Base-by-base conservation (phyloP, 1,284 basidiomycete genomes). In the Rhodotorula mucilaginosa region DNA sequence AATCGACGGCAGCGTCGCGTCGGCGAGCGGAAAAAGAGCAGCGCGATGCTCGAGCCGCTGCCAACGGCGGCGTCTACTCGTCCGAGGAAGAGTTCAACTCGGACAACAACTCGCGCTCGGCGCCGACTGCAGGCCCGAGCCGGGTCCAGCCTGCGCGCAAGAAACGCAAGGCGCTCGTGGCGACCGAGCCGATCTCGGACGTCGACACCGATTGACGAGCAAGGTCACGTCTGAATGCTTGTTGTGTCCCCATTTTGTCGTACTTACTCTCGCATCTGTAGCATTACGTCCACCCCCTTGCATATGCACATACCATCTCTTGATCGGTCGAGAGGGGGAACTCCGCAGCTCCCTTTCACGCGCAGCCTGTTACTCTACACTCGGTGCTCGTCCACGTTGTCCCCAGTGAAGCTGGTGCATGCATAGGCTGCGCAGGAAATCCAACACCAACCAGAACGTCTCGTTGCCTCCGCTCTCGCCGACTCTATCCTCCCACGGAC, bases 51-150 rank as follows among this genome's bases (percentile, higher is more conserved):
- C 69, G 69, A 15, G 69, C 69, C 1, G 69, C 63, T 1, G 69
- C 34, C 26, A 63, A 60, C 21, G 72, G 61, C 26, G 72, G 69
- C 47, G 61, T 58, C 18, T 69, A 64, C n/a, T 74, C 69, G 61
- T 29, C 46, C 7, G 72, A 74, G 16, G 72, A 74, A 44, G 71
- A 72, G 34, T 29, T 68, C 5, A 26, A 47, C 29, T 62, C 67
- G 18, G 54, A 51, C n/a, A 58, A 29, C 16, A 48, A 63, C 29
- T 8, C n/a, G 23, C 31, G n/a, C 19, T 23, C 48, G 21, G 54
- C 54, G 54, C 16, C 16, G 1, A n/a, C n/a, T 5, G 26, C 29
- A 7, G 47, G 29, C 44, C 31, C 18, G 10, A n/a, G 29, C 46
- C 47, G 61, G 56, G 29, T 19, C 26, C 67, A 68, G 49, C 67